Conservation (phyloP, 2,329 filamentous ascomycete genomes). For the Cercospora zeae-maydis region DNA sequence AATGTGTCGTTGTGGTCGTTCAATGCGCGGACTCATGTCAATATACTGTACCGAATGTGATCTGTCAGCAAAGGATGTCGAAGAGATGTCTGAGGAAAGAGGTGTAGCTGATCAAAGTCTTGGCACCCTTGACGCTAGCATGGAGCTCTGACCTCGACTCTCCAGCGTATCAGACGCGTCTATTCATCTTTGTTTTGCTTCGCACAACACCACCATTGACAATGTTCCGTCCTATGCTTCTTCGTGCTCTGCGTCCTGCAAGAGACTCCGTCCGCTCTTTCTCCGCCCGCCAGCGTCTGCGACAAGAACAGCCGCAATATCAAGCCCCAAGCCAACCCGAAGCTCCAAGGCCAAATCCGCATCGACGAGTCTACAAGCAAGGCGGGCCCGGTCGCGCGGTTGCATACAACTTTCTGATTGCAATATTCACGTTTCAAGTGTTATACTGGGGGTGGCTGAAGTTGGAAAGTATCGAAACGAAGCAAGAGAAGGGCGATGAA, state of each 20-base stretch:
- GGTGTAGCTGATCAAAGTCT: background rate
- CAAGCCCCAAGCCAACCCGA: slow-evolving; percentile 24
- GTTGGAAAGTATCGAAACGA: slow-evolving; percentile 68
- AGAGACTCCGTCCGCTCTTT: background rate
- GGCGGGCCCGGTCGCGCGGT: slow-evolving; percentile 66
- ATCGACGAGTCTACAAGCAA: slow-evolving; percentile 62
- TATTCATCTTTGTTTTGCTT: background rate
- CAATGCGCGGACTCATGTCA: no score
- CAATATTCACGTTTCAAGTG: slow-evolving; percentile 75
- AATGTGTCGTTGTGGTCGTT: no score
- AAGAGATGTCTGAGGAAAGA: background rate
- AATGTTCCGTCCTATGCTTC: background rate
- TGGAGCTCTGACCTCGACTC: background rate
- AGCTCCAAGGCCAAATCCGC: slow-evolving; percentile 26
- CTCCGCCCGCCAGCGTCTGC: slow-evolving; percentile 2
- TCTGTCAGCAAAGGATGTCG: background rate
- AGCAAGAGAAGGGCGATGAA: slow-evolving; percentile 51
- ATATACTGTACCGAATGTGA: background rate
- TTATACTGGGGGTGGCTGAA: slow-evolving; percentile 71
- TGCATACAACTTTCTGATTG: slow-evolving; percentile 68
- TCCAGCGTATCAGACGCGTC: no score
- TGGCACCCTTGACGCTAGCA: background rate
- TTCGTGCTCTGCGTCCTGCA: background rate
- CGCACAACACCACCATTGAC: background rate
- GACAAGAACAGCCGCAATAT: slow-evolving; percentile 15